Evolutionary conservation across 2,329 filamentous ascomycete species (phyloP).

Genomic region (Colletotrichum musicola): DNA sequence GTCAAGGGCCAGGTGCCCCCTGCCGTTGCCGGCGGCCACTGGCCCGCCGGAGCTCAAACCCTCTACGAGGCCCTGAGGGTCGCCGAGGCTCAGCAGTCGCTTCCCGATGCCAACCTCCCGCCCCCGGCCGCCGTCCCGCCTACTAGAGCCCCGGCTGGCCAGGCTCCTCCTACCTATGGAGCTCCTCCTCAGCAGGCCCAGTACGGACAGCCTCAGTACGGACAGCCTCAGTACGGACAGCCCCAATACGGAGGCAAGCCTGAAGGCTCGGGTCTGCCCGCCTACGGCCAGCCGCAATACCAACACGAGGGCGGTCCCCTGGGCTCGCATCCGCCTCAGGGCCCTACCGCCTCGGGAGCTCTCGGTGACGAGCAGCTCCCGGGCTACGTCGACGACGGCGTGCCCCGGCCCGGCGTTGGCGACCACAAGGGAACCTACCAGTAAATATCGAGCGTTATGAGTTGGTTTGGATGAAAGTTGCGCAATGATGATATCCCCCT

Average conservation of each 20-base stretch:
- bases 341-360: slow-evolving; percentile 27
- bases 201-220: slow-evolving; percentile 4
- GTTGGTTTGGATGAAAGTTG: slow-evolving; percentile 5
- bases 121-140: slow-evolving; percentile 29
- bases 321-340: slow-evolving; percentile 26
- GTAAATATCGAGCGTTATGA: slow-evolving; percentile 12
- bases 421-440: slow-evolving; percentile 38
- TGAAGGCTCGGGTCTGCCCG: slow-evolving; percentile 6
- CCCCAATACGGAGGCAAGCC: slow-evolving; percentile 16
- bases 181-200: slow-evolving; percentile 22
- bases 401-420: slow-evolving; percentile 35
- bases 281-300: slow-evolving; percentile 28
- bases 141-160: slow-evolving; percentile 6
- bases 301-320: slow-evolving; percentile 43
- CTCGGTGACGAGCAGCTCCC: slow-evolving; percentile 35
- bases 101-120: slow-evolving; percentile 38
- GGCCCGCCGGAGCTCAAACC: slow-evolving; percentile 49
- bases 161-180: slow-evolving; percentile 15
- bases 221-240: slow-evolving; percentile 20
- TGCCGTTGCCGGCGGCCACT: slow-evolving; percentile 44
- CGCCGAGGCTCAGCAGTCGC: slow-evolving; percentile 46
- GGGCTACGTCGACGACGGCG: slow-evolving; percentile 38
- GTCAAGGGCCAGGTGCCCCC: slow-evolving; percentile 57
- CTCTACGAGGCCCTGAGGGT: slow-evolving; percentile 48
- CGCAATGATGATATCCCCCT: slow-evolving; percentile 23